Evolutionary conservation across 2,329 filamentous ascomycete species (phyloP).

Genomic region (Aspergillus versicolor): DNA sequence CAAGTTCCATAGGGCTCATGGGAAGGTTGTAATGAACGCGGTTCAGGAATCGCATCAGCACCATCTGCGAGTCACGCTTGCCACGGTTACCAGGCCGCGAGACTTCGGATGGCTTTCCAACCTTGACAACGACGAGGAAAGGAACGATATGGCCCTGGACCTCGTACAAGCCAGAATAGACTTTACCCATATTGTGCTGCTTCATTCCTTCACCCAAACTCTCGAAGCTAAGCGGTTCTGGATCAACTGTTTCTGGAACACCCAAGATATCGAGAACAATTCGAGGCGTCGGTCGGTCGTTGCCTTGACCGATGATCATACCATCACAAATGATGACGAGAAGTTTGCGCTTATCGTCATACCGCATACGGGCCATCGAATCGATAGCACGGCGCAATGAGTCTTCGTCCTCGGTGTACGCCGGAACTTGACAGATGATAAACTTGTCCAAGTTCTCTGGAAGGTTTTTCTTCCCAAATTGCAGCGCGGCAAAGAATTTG

Average conservation of each 20-base stretch:
- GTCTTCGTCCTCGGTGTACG: slow-evolving; percentile 97
- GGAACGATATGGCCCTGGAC: slow-evolving; percentile 97
- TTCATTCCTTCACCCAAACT: slow-evolving; percentile 92
- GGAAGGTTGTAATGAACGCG: slow-evolving; percentile 95
- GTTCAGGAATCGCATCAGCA: slow-evolving; percentile 98
- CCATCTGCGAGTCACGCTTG: slow-evolving; percentile 98
- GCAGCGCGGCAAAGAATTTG: slow-evolving; percentile 95
- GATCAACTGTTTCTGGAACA: slow-evolving; percentile 88
- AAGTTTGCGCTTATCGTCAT: slow-evolving; percentile 97
- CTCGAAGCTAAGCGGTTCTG: slow-evolving; percentile 94
- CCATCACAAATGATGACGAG: slow-evolving; percentile 96
- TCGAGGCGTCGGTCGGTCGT: slow-evolving; percentile 89
- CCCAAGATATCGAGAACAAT: slow-evolving; percentile 97
- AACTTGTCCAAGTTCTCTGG: slow-evolving; percentile 98
- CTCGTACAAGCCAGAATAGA: slow-evolving; percentile 97
- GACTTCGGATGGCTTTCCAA: slow-evolving; percentile 80
- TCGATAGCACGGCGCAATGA: slow-evolving; percentile 95
- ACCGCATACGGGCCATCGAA: slow-evolving; percentile 90
- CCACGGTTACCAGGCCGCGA: slow-evolving; percentile 85
- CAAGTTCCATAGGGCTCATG: slow-evolving; percentile 94
- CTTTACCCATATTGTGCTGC: slow-evolving; percentile 99
- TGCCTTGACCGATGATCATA: slow-evolving; percentile 99
- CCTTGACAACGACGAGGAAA: slow-evolving; percentile 94
- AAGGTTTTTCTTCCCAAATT: slow-evolving; percentile 86
- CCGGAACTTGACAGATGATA: slow-evolving; percentile 94